A percentile compares a stretch with the other conserved stretches of the same genome.
Evolutionary conservation across 2,329 filamentous ascomycete species (phyloP).

Genomic region (Sclerotinia subarctica): DNA sequence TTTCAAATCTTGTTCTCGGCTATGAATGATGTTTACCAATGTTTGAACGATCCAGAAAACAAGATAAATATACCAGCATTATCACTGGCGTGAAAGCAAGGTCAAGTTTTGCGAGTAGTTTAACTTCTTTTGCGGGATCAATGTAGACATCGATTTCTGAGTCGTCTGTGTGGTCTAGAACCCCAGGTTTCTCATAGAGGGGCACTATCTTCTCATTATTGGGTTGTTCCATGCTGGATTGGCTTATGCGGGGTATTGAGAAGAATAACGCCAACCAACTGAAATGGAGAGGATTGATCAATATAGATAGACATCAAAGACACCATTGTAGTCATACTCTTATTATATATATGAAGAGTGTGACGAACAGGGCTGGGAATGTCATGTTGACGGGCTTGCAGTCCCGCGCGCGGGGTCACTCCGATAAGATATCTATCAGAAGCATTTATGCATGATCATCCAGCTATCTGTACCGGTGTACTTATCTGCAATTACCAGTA

Average conservation of each 20-base stretch:
- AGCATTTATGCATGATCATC: neutral
- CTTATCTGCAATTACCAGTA: constrained; percentile 1
- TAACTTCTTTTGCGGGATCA: constrained; percentile 46
- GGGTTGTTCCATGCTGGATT: constrained; percentile 12
- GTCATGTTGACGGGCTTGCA: constrained; percentile 15
- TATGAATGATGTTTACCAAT: constrained; percentile 38
- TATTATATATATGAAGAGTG: constrained; percentile 4
- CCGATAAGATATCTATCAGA: constrained; percentile 17
- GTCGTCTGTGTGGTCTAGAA: neutral
- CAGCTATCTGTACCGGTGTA: neutral
- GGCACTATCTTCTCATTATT: constrained; percentile 16
- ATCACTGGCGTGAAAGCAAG: constrained; percentile 50
- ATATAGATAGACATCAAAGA: neutral
- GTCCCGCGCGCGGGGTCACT: constrained; percentile 18
- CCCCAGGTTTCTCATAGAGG: constrained; percentile 8
- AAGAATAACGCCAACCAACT: neutral
- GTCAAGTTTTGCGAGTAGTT: constrained; percentile 49
- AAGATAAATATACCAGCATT: constrained; percentile 53
- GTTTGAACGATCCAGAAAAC: constrained; percentile 54
- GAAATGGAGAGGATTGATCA: neutral
- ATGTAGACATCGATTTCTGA: constrained; percentile 32
- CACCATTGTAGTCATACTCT: neutral
- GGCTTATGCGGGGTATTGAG: neutral
- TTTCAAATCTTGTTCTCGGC: neutral
- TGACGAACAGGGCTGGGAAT: neutral